These are phyloP conservation scores for Daucus carota DNA, from an alignment of 129 eudicot genomes.

Conservation along the genomic window DH1_v3.0 NC_030384.2:24860001-24860500, in stretches of 20 bases:
- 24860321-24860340: constrained; percentile 63
- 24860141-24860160: constrained; percentile 77
- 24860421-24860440: constrained; percentile 98
- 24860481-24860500: constrained; percentile 83
- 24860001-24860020: neutral
- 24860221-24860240: constrained; percentile 94
- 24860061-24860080: neutral
- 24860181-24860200: constrained; percentile 48
- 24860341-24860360: constrained; percentile 84
- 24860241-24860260: constrained; percentile 69
- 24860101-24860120: neutral
- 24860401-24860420: constrained; percentile 71
- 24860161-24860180: constrained; percentile 60
- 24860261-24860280: constrained; percentile 87
- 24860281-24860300: constrained; percentile 43
- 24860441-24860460: constrained; percentile 88
- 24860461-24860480: constrained; percentile 81
- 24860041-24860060: neutral
- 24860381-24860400: constrained; percentile 62
- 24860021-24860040: neutral
- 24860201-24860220: constrained; percentile 79
- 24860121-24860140: constrained; percentile 45
- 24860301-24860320: constrained; percentile 71
- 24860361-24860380: constrained; percentile 79
- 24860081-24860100: neutral